These are phyloP conservation scores for Colletotrichum echinochloae DNA, from an alignment of 2,329 filamentous ascomycete genomes.

Conservation along the genomic window DNA sequence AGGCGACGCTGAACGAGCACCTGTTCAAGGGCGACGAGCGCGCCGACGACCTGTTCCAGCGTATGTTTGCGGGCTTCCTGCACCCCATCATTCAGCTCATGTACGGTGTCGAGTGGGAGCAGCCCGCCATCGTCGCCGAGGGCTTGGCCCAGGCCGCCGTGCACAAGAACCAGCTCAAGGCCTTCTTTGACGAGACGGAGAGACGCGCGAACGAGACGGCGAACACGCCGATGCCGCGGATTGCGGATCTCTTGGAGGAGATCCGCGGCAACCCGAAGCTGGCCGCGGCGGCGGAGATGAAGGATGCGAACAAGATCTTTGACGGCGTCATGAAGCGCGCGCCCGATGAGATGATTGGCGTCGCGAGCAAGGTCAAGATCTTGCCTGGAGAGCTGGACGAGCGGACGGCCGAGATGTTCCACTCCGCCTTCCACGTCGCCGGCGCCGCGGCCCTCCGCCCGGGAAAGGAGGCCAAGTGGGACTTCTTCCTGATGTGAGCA, in stretches of 20 bases:
- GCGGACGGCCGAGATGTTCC: conserved; percentile 73
- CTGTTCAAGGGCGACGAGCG: conserved; percentile 74
- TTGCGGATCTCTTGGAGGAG: conserved; percentile 72
- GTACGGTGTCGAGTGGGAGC: conserved; percentile 84
- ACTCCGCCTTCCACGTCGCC: conserved; percentile 66
- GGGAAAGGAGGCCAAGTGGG: conserved; percentile 76
- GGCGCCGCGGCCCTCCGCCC: conserved; percentile 70
- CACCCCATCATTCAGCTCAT: conserved; percentile 89
- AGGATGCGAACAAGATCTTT: conserved; percentile 72
- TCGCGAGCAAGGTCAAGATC: conserved; percentile 71
- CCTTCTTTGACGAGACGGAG: conserved; percentile 68
- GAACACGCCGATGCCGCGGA: conserved; percentile 50
- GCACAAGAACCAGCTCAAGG: conserved; percentile 68
- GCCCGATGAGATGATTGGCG: conserved; percentile 69
- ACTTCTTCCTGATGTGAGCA: conserved; percentile 79
- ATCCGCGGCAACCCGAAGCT: conserved; percentile 69
- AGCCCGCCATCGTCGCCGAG: conserved; percentile 85
- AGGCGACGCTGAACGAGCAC: conserved; percentile 72
- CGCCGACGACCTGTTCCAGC: conserved; percentile 75
- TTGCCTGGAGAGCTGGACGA: conserved; percentile 67
- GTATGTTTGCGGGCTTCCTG: conserved; percentile 76
- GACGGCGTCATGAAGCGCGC: conserved; percentile 77
- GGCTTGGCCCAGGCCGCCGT: conserved; percentile 82
- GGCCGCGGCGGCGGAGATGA: conserved; percentile 59
- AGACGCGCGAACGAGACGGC: conserved; percentile 52